Evolutionary conservation across 331 rosid species (phyloP).

Genomic region (Stylosanthes scabra): DNA sequence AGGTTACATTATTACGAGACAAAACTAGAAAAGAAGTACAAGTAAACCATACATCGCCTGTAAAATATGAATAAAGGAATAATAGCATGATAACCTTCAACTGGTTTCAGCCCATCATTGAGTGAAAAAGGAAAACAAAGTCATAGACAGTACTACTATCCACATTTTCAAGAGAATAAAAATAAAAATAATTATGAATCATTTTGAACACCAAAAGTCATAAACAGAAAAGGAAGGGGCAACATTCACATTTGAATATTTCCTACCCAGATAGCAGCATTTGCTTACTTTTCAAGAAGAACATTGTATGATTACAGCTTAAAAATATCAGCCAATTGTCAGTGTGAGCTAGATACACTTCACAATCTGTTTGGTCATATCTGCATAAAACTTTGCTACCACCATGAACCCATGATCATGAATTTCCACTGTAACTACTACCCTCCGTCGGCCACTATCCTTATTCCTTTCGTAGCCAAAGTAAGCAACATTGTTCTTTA

Average conservation of each 20-base stretch:
- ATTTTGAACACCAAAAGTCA: neutral
- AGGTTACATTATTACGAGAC: slow-evolving; percentile 14
- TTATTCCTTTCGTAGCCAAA: neutral
- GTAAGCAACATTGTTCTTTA: neutral
- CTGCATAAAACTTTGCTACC: neutral
- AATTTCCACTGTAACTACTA: slow-evolving; percentile 1
- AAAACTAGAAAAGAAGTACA: slow-evolving; percentile 13
- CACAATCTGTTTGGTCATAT: neutral
- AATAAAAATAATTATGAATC: neutral
- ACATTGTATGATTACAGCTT: neutral
- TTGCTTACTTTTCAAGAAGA: neutral
- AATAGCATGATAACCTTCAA: neutral
- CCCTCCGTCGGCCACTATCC: slow-evolving; percentile 1
- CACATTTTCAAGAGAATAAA: slow-evolving; percentile 16
- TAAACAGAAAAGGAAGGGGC: neutral
- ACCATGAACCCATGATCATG: slow-evolving; percentile 8
- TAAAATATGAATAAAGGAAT: slow-evolving; percentile 1
- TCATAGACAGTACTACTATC: neutral
- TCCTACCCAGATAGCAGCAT: neutral
- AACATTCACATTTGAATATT: slow-evolving; percentile 6
- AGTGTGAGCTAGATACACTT: slow-evolving; percentile 9
- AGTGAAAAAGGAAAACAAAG: slow-evolving; percentile 1
- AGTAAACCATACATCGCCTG: neutral
- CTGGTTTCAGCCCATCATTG: neutral
- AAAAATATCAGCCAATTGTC: neutral